Evolutionary conservation across 306 rosid species (phyloP), one percentile per base, ranked within the genome.

Genomic region (Citrullus mucosospermus): DNA sequence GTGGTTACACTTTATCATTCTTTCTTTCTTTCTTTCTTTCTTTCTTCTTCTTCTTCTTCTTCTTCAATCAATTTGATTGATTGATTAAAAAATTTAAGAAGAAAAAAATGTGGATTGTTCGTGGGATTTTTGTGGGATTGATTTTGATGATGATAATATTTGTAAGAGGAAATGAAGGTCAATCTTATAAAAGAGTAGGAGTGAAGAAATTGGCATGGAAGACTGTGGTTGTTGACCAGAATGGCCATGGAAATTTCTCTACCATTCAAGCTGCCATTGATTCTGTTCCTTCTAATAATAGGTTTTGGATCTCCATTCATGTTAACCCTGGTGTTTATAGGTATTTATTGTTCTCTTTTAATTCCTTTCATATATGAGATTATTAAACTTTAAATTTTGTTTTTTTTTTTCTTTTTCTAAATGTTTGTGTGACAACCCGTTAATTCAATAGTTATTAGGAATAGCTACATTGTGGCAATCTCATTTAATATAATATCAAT

Each of bases 261-360:
- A 82, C 82, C 3, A 81, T 93, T 54, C 98, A 93, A 82, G 81
- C 90, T 7, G 97, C 98, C 54, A 90, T 91, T 60, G 80, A 91
- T 84, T 82, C 92, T 9, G 53, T 93, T 22, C 92, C 96, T 65
- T 75, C 88, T 1, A 78, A 86, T 67, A 93, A 93, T 55, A 76
- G 6, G 13, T 0, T 61, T 18, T 93, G 98, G 98, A 54, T 83
- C 76, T 60, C 60, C 46, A 87, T 89, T 59, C 36, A 36, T 0
- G 72, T 89, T 15, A 83, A 78, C 8, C 75, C 86, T 36, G 79
- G 67, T 10, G 2, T 38, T 38, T 76, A 76, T n/a, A 76, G 79
- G 79, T 75, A 17, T n/a, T 5, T 44, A 9, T 44, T 44, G 2
- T 43, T 69, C 18, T 54, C 2, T 17, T 53, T 16, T 54, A 25